Conservation (phyloP, 2,329 filamentous ascomycete species). For the Scytalidium lignicola region DNA sequence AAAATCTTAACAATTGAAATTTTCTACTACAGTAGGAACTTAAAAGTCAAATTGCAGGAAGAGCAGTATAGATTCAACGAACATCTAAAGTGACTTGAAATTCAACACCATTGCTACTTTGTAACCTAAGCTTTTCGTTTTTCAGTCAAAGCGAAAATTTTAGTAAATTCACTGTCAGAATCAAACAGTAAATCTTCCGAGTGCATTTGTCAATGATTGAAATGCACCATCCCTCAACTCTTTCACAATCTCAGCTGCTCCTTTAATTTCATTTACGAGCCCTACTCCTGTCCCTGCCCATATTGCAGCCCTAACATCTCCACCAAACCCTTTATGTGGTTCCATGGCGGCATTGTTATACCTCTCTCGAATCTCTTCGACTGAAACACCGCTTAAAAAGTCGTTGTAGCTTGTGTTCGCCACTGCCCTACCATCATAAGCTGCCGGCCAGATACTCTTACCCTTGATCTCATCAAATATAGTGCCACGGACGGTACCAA, state of each 20-base stretch:
- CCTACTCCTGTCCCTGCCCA: constrained; percentile 17
- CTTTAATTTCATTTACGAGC: constrained; percentile 10
- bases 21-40: too few species aligned
- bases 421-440: constrained; percentile 50
- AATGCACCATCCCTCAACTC: constrained; percentile 7
- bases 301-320: constrained; percentile 9
- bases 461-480: constrained; percentile 46
- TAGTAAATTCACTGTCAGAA: too few species aligned
- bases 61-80: too few species aligned
- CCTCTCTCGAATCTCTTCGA: constrained; percentile 31
- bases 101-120: too few species aligned
- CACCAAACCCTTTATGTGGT: constrained; percentile 45
- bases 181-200: background rate
- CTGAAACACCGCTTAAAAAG: constrained; percentile 27
- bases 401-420: constrained; percentile 46
- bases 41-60: too few species aligned
- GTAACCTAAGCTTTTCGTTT: too few species aligned
- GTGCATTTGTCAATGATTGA: background rate
- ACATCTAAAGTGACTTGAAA: too few species aligned
- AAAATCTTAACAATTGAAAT: too few species aligned
- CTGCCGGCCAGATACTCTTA: constrained; percentile 49
- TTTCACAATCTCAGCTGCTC: constrained; percentile 12
- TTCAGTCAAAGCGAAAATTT: too few species aligned
- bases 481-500: constrained; percentile 39
- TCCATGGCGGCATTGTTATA: constrained; percentile 37